Conservation (phyloP, 2,329 filamentous ascomycete species). For the Alternaria metachromatica region DNA sequence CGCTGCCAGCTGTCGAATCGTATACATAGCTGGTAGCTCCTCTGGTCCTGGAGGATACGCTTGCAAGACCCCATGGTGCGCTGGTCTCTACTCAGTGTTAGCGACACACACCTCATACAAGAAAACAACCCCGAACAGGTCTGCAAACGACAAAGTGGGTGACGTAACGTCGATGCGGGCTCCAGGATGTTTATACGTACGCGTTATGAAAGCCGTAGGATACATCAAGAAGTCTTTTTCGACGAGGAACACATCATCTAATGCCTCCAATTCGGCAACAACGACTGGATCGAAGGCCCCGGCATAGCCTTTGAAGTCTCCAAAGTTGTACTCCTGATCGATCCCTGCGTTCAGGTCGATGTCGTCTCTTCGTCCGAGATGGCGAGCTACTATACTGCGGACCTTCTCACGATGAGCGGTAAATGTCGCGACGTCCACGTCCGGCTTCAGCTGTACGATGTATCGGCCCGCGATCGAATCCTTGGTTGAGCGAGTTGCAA, state of each 20-base stretch:
- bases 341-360: slow-evolving; percentile 20
- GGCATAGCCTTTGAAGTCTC: slow-evolving; percentile 40
- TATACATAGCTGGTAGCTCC: slow-evolving; percentile 33
- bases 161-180: neutral
- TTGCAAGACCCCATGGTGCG: slow-evolving; percentile 39
- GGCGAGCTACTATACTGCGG: slow-evolving; percentile 36
- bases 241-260: slow-evolving; percentile 34
- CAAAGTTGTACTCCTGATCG: slow-evolving; percentile 35
- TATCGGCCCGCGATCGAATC: slow-evolving; percentile 49
- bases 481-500: slow-evolving; percentile 8
- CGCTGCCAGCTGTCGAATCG: slow-evolving; percentile 28
- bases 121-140: neutral
- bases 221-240: slow-evolving; percentile 39
- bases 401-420: slow-evolving; percentile 33
- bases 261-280: slow-evolving; percentile 34
- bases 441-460: slow-evolving; percentile 52
- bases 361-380: slow-evolving; percentile 28
- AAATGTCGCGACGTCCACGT: slow-evolving; percentile 32
- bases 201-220: slow-evolving; percentile 24
- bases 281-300: slow-evolving; percentile 39
- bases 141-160: neutral
- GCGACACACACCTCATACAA: neutral
- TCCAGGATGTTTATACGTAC: slow-evolving; percentile 11
- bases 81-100: slow-evolving; percentile 19
- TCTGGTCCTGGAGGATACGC: slow-evolving; percentile 31